These are phyloP conservation scores for Monosporascus sp. DNA, from an alignment of 2,329 filamentous ascomycete genomes.

Conservation along the genomic window DNA sequence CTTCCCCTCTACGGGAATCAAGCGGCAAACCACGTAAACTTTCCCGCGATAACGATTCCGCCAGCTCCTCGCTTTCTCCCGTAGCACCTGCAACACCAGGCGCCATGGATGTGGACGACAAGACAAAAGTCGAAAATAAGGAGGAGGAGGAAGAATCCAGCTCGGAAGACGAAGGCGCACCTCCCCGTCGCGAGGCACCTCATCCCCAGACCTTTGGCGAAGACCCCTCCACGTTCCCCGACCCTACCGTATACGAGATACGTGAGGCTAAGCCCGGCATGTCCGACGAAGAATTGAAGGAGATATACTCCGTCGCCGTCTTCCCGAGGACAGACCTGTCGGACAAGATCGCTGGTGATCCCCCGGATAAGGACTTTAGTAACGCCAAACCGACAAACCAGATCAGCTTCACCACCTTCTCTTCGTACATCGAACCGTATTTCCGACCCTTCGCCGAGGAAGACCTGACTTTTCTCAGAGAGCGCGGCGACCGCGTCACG, in stretches of 20 bases:
- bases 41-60: constrained; percentile 48
- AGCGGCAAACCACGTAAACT: constrained; percentile 43
- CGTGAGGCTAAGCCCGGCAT: constrained; percentile 68
- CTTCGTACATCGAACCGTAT: constrained; percentile 87
- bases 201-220: constrained; percentile 87
- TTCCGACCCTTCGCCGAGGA: constrained; percentile 88
- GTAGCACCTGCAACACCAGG: constrained; percentile 45
- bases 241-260: constrained; percentile 94
- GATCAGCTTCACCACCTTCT: constrained; percentile 89
- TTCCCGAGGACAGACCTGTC: constrained; percentile 78
- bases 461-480: constrained; percentile 86
- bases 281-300: constrained; percentile 77
- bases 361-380: constrained; percentile 93
- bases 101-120: constrained; percentile 56
- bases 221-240: constrained; percentile 83
- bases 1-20: constrained; percentile 47
- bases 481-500: constrained; percentile 76
- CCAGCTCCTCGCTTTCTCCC: constrained; percentile 57
- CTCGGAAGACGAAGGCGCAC: constrained; percentile 55
- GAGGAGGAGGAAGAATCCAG: constrained; percentile 44
- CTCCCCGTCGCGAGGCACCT: constrained; percentile 59
- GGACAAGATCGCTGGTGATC: constrained; percentile 80
- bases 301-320: constrained; percentile 79
- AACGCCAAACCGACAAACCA: constrained; percentile 90
- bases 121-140: constrained; percentile 37